Evolutionary conservation across 345 rosid genomes (phyloP).

Genomic region (Raphanus sativus): DNA sequence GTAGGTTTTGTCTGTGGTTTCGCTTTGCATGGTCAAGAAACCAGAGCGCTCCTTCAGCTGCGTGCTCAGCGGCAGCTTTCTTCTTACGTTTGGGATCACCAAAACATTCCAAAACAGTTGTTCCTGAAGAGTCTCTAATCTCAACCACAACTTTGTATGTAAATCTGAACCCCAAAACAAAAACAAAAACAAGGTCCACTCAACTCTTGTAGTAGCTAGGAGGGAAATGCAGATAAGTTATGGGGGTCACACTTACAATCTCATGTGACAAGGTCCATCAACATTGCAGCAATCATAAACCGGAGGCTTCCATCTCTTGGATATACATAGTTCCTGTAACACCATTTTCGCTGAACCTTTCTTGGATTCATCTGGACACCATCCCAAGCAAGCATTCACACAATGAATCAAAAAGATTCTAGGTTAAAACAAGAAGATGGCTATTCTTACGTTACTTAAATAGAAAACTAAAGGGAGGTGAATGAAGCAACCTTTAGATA

Average conservation of each 20-base stretch:
- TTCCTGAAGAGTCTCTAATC: conserved; percentile 33
- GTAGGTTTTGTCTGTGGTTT: conserved; percentile 14
- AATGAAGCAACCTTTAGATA: conserved; percentile 28
- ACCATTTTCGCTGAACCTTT: conserved; percentile 43
- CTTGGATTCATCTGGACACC: conserved; percentile 35
- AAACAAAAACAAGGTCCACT: not conserved
- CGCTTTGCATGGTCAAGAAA: conserved; percentile 38
- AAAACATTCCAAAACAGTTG: conserved; percentile 47
- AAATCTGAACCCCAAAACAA: conserved; percentile 41
- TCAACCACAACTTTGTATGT: conserved; percentile 54
- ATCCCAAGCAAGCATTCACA: not conserved
- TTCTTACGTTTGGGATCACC: conserved; percentile 47
- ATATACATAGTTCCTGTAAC: conserved; percentile 48
- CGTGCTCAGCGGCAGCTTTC: conserved; percentile 65
- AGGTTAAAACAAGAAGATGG: conserved; percentile 5
- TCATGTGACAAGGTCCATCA: conserved; percentile 58
- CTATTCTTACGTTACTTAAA: too few species aligned
- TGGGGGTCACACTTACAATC: conserved; percentile 44
- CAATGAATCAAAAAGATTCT: not conserved
- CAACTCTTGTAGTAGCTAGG: too few species aligned
- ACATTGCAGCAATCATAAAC: conserved; percentile 56
- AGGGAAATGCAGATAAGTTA: not conserved
- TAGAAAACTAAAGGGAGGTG: not conserved
- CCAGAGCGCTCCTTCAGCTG: conserved; percentile 76
- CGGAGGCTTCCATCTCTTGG: conserved; percentile 55